Evolutionary conservation across 148 eudicot genomes (phyloP), one percentile per base, ranked within the genome.

Genomic region (Fallopia convolvulus): DNA sequence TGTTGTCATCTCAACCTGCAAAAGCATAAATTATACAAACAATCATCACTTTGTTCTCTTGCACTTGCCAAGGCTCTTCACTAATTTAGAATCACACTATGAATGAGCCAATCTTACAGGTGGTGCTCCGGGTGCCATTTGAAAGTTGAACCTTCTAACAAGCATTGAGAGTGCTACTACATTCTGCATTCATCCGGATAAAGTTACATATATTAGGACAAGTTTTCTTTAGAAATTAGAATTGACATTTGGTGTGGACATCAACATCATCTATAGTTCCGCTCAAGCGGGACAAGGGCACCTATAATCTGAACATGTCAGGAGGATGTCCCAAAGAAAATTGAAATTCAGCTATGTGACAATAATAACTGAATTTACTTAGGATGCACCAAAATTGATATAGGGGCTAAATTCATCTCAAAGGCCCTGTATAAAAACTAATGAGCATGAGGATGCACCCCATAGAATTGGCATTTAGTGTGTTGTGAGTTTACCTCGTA

Each of bases 111-210:
- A 41, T 77, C 95, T 88, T 85, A 95, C 99, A 11, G 92, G 90
- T 72, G 99, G 99, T 66, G 94, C 99, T 49, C 89, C 97, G 21
- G 89, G 87, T n/a, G 97, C 97, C 85, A 95, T 77, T 85, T 91
- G 87, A 78, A 92, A 92, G 86, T 92, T 86, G 48, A 95, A 95
- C 68, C 97, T 83, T 36, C 92, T 91, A 81, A 89, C 93, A 49
- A 95, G 97, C 97, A 95, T 91, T 40, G 99, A 85, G 36, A 95
- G 82, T 60, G 97, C 99, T 55, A 95, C 99, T 77, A 90, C 81
- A 75, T 77, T 91, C 97, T 95, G 93, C 88, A 78, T 80, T 40
- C 50, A 72, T 46, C 2, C 30, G 68, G 20, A 78, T 42, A 30
- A 1, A 14, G 52, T 44, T 20, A 41, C 0, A 10, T 18, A 76